Evolutionary conservation across 345 rosid genomes (phyloP), one percentile per base, ranked within the genome.

Genomic region (Citrus reticulata): DNA sequence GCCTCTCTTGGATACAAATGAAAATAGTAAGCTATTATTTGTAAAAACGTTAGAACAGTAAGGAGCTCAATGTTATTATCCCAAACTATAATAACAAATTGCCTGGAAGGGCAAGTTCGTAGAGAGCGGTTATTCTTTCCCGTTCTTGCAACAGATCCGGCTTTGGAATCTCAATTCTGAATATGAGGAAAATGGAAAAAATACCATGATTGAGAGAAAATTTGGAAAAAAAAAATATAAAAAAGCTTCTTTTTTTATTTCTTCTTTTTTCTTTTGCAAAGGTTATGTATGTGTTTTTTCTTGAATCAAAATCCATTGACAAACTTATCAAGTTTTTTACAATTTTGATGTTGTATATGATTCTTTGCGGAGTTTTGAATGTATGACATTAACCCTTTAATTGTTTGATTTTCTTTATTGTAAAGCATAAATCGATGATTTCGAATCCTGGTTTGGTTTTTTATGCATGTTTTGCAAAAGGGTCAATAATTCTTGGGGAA

Each of bases 401-500:
- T 30, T 6, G 37, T 61, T 22, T 32, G 49, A 51, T 64, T 54
- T 46, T 46, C 51, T 11, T 13, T 34, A 20, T 32, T 60, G 69
- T 2, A 17, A 39, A 66, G 49, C 17, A 57, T 51, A 67, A 82
- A 63, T 67, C 90, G 70, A 90, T 91, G 97, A 86, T 93, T 81
- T 82, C 94, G 30, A 83, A 93, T 81, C 94, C 91, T 39, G 85
- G 81, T 78, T 84, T 80, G 49, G 68, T 96, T 61, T 68, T 84
- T 20, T 94, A 91, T 78, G 83, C 91, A 49, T 93, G 97, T 87
- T 84, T 93, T 78, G 90, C 97, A 5, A 93, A 85, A 70, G 94
- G 93, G 73, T 61, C 86, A 61, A 58, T 82, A 10, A 81, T 94
- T 72, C 88, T 96, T 24, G 93, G 92, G 6, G 90, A 96, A 64